A percentile compares a stretch with the other conserved stretches of the same genome.
These are phyloP conservation scores for Xanthoconium separans DNA, from an alignment of 1,284 basidiomycete genomes.

Conservation along the genomic window DNA sequence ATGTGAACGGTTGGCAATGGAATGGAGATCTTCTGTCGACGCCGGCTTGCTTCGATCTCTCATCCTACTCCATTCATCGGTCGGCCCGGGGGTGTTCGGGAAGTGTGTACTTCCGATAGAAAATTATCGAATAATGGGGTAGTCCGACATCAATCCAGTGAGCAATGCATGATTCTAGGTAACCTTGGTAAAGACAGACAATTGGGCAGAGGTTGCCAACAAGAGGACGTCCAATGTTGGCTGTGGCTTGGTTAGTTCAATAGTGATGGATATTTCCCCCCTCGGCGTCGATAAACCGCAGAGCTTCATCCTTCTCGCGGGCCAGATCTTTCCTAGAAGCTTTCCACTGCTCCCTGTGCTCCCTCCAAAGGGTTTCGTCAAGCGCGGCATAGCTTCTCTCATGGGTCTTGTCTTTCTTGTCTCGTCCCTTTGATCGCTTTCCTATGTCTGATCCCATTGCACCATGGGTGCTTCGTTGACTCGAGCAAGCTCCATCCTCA, in stretches of 20 bases:
- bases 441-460: constrained; percentile 53
- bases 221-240: background rate
- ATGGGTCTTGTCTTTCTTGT: constrained; percentile 25
- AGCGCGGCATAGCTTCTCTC: constrained; percentile 40
- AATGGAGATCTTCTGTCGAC: constrained; percentile 3
- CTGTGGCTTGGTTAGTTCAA: background rate
- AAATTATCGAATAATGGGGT: constrained; percentile 3
- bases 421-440: constrained; percentile 44
- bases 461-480: constrained; percentile 11
- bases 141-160: background rate
- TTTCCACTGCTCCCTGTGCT: constrained; percentile 39
- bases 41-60: constrained; percentile 1
- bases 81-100: background rate
- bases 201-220: background rate
- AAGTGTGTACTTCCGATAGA: background rate
- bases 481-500: constrained; percentile 27
- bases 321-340: constrained; percentile 27
- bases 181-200: background rate
- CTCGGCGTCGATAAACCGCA: constrained; percentile 10
- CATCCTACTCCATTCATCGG: background rate
- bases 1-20: constrained; percentile 6
- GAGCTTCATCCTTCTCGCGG: constrained; percentile 2
- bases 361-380: constrained; percentile 31
- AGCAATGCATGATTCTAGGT: background rate
- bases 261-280: constrained; percentile 3